Conservation (phyloP, 352 stramenopile species). For the Phytopythium montanum region DNA sequence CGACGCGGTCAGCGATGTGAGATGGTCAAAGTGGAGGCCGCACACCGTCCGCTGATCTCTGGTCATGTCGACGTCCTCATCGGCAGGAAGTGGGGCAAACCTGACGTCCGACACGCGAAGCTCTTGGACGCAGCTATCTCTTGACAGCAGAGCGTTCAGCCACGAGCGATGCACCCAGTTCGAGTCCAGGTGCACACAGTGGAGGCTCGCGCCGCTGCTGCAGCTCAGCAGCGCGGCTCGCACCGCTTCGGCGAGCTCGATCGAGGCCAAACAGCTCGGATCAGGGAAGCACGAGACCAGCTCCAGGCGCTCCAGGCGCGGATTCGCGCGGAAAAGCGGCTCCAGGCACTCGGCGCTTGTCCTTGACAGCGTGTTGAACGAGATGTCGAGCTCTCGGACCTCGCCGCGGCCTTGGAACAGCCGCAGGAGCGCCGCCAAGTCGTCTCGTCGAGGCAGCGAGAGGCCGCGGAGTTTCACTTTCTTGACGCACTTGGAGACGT, state of each 20-base stretch:
- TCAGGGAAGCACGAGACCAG: slow-evolving; percentile 56
- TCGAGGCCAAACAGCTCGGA: neutral
- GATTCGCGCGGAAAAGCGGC: slow-evolving; percentile 34
- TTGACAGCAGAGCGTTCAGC: slow-evolving; percentile 53
- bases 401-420: slow-evolving; percentile 21
- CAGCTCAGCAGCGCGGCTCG: slow-evolving; percentile 27
- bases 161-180: slow-evolving; percentile 50
- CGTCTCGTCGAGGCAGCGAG: slow-evolving; percentile 38
- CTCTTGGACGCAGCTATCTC: slow-evolving; percentile 39
- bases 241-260: slow-evolving; percentile 18
- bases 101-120: slow-evolving; percentile 32
- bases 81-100: slow-evolving; percentile 16
- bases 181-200: slow-evolving; percentile 47
- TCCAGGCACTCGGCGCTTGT: slow-evolving; percentile 32
- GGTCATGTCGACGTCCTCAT: slow-evolving; percentile 7
- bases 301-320: slow-evolving; percentile 33
- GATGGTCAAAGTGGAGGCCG: slow-evolving; percentile 43
- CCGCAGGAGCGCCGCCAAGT: slow-evolving; percentile 39
- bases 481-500: slow-evolving; percentile 28
- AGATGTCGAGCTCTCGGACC: slow-evolving; percentile 56
- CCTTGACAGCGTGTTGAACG: slow-evolving; percentile 60
- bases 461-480: slow-evolving; percentile 42
- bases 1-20: slow-evolving; percentile 34
- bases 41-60: slow-evolving; percentile 19
- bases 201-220: slow-evolving; percentile 32